Evolutionary conservation across 169 alveolate species (phyloP).

Genomic region (Cryptosporidium ubiquitum): DNA sequence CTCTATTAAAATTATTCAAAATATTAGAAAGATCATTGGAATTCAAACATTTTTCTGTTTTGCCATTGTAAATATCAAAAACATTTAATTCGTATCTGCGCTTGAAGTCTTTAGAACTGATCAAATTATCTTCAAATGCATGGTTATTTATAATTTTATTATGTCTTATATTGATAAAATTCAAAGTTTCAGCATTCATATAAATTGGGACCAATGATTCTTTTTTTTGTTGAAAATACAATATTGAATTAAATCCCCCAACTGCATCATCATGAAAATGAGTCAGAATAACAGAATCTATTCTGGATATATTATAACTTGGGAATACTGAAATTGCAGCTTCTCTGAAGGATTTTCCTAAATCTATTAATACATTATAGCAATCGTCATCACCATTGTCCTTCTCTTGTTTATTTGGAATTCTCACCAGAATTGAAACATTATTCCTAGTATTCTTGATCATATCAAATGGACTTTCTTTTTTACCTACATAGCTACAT

Average conservation of each 20-base stretch:
- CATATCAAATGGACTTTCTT: background rate
- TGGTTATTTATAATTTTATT: constrained; percentile 17
- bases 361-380: constrained; percentile 67
- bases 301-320: constrained; percentile 23
- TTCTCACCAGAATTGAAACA: constrained; percentile 58
- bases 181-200: constrained; percentile 46
- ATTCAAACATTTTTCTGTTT: background rate
- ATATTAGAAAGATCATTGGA: background rate
- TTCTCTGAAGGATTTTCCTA: constrained; percentile 79
- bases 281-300: constrained; percentile 76
- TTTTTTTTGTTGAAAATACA: background rate
- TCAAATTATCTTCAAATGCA: background rate
- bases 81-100: constrained; percentile 50
- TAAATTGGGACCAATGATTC: constrained; percentile 33
- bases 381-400: background rate
- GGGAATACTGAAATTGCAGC: constrained; percentile 75
- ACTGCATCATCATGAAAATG: constrained; percentile 79
- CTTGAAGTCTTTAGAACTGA: background rate
- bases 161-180: background rate
- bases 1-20: background rate
- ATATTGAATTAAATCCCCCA: constrained; percentile 74
- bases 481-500: constrained; percentile 2
- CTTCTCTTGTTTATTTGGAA: background rate
- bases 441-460: constrained; percentile 39
- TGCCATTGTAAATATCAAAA: constrained; percentile 27